phyloP scores from a whole-genome alignment of 352 stramenopile genomes.

The Phytophthora lateralis region DNA sequence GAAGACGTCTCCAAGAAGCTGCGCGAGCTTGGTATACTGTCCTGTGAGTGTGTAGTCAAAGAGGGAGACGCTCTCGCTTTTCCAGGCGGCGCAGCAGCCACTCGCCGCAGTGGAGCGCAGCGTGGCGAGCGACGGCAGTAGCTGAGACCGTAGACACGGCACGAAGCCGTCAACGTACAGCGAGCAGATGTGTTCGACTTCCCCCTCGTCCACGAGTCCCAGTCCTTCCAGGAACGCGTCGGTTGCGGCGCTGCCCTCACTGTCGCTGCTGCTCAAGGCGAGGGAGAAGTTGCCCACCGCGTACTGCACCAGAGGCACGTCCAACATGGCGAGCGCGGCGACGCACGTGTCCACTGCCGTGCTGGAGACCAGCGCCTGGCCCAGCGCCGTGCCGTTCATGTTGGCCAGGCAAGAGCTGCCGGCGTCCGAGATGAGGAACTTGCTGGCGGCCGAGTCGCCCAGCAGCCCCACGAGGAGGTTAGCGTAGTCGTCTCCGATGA shows the following conservation, averaged over 20 bases:
- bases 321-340: conserved; percentile 34
- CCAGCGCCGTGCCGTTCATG: conserved; percentile 58
- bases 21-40: conserved; percentile 57
- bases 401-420: conserved; percentile 64
- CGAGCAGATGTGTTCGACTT: conserved; percentile 59
- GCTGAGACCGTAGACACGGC: conserved; percentile 53
- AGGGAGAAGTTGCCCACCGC: conserved; percentile 45
- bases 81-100: conserved; percentile 65
- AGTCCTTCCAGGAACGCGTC: conserved; percentile 30
- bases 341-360: conserved; percentile 44
- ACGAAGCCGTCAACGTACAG: conserved; percentile 53
- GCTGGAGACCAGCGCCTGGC: conserved; percentile 40
- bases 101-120: conserved; percentile 48
- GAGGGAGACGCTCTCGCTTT: conserved; percentile 38
- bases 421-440: conserved; percentile 46
- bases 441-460: conserved; percentile 31
- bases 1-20: conserved; percentile 57
- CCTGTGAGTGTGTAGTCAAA: conserved; percentile 69
- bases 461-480: conserved; percentile 34
- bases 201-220: conserved; percentile 26
- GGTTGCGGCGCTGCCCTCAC: conserved; percentile 6
- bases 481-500: conserved; percentile 29
- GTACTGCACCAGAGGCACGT: conserved; percentile 51
- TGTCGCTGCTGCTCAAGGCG: conserved; percentile 20
- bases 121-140: conserved; percentile 59